Base-by-base conservation (phyloP, 768 basidiomycete species). In the Suillus subluteus region DNA sequence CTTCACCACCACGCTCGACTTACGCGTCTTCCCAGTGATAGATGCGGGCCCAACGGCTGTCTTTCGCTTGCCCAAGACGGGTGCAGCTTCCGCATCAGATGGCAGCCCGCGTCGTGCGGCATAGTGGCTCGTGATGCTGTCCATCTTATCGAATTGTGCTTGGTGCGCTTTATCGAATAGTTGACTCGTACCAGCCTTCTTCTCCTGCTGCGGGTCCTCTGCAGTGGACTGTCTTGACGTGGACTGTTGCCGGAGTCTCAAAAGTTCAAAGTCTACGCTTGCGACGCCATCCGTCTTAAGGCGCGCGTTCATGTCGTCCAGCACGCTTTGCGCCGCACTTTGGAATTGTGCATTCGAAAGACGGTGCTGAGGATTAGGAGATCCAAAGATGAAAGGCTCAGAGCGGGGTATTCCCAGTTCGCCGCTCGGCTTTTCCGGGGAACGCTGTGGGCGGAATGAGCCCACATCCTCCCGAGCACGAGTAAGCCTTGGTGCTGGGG, bases 241-340 rank as follows among this genome's bases (percentile, higher is more conserved):
- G 7, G 37, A 30, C 4, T 62, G 62, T 30, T 44, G 68, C 41
- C 23, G 65, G 58, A 77, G 82, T 44, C 77, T 71, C 59, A 90
- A 80, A 37, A 89, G 76, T 48, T 82, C 77, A 26, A 79, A 70
- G 23, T 78, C 80, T 40, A 90, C 79, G 30, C 79, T 79, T 40
- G 85, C 80, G 8, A 87, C 83, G 2, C 89, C 89, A 7, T 85
- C 84, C 9, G 81, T 82, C 3, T 81, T 83, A 12, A 94, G 82
- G 3, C 91, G 87, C 62, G 83, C 81, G 74, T 94, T 94, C 90
- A 95, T 92, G 76, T 95, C 94, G 61, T 89, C 90, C 38, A 95
- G 80, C 37, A 95, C 88, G 26, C 84, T 84, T n/a, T 86, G 82
- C 0, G 91, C 89, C 0, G 89, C 88, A 2, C 80, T 75, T 62